Evolutionary conservation across 441 rosid genomes (phyloP), one percentile per base, ranked within the genome.

Genomic region (Hura crepitans): DNA sequence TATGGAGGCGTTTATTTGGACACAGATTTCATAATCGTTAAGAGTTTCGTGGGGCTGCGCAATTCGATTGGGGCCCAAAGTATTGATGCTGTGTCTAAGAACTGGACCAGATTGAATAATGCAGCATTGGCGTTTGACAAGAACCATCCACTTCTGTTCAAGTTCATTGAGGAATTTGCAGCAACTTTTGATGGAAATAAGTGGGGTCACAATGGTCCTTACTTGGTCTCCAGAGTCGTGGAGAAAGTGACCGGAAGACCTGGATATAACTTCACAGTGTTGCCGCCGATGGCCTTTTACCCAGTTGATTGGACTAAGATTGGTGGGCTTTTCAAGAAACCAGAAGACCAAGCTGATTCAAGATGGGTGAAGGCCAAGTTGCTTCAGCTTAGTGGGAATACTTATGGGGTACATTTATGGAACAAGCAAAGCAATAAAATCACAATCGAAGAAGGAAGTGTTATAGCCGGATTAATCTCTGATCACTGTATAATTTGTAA

Each of bases 181-280:
- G 81, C 78, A 57, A 89, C 87, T 13, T 93, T 89, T 71, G 85
- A 90, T 74, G 97, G 93, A 35, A 92, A 84, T 72, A 92, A 84
- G 71, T 92, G 98, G 96, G 97, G 96, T 1, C 91, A 93, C 49
- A 93, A 90, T 42, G 98, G 98, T 15, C 98, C 93, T 0, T 87
- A 89, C 56, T 61, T 93, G 67, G 89, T 90, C 15, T 90, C 94
- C 0, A 82, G 97, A 72, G 92, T 90, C 5, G 80, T 84, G 20
- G 50, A 75, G 9, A 83, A 83, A 74, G 64, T 86, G 20, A 72
- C 78, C 55, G 79, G 83, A 54, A 76, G 79, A 18, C 84, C 83
- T n/a, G 77, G 72, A 23, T 73, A 46, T 22, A 73, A 82, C 81
- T 83, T 90, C 73, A 80, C 85, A 0, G 85, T 93, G 42, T 56